Base-by-base conservation (phyloP, 2,329 filamentous ascomycete genomes). In the Penicillium sp. region DNA sequence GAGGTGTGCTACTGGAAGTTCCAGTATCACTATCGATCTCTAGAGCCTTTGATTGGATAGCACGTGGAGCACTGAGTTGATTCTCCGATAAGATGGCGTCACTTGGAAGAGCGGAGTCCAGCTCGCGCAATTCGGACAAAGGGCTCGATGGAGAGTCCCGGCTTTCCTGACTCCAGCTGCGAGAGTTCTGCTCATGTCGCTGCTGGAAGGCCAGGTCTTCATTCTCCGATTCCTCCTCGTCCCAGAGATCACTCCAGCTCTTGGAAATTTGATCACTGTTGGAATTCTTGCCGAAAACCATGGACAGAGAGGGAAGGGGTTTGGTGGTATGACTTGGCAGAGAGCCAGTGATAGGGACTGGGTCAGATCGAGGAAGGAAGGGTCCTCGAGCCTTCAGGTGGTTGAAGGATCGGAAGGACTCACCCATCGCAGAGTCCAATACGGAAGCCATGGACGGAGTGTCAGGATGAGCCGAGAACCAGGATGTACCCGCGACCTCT, bases 231-330 rank as follows among this genome's bases (percentile, higher is more conserved):
- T 67, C 92, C 50, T 97, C 93, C 73, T 97, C 93, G 55, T 97
- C 93, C 88, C 92, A 97, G 73, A 97, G 86, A 73, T 99, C 94
- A 68, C 92, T 96, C 94, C 94, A 99, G 80, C 94, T 97, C 87
- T 97, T 97, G 52, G 94, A 96, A 44, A 95, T 90, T 44, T 83
- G 80, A 42, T 93, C 89, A 59, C 39, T 43, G 39, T 86, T 84
- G 71, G 89, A 86, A 31, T 71, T 70, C 68, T 87, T 87, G 48
- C 90, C 90, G 70, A 96, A 93, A 47, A 93, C 85, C 69, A 88
- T 84, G 4, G 90, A 87, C 81, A 93, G 87, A 57, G 90, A 87
- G 50, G 84, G 80, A 63, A 87, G 79, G 36, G 84, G 83, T 71
- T 82, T 77, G 66, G 79, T 69, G 59, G 85, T 81, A 63, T 84